These are phyloP conservation scores for Pythium folliculosum DNA, from an alignment of 352 stramenopile genomes.

Conservation along the genomic window DNA sequence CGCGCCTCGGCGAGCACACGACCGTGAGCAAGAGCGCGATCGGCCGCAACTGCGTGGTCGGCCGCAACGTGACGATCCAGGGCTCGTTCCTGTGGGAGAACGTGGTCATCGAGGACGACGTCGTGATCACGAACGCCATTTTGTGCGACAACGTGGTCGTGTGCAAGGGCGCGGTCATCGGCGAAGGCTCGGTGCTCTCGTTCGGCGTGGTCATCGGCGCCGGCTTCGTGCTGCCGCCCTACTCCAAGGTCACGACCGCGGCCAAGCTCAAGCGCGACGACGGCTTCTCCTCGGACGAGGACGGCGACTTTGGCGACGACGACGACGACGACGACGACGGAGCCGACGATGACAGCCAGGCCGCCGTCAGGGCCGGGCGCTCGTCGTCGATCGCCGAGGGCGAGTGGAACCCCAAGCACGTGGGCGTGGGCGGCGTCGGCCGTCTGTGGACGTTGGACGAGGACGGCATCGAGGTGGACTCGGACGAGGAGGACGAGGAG, in stretches of 20 bases:
- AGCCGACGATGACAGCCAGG: constrained; percentile 48
- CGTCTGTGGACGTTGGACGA: constrained; percentile 85
- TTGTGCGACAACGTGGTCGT: constrained; percentile 85
- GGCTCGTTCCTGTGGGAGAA: constrained; percentile 86
- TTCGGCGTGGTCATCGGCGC: constrained; percentile 84
- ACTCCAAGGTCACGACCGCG: constrained; percentile 81
- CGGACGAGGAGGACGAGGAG: constrained; percentile 31
- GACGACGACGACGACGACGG: constrained; percentile 19
- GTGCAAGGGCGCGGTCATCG: constrained; percentile 62
- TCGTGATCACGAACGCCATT: constrained; percentile 73
- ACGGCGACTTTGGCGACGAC: constrained; percentile 36
- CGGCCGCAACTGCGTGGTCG: constrained; percentile 72
- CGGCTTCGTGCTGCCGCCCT: constrained; percentile 65
- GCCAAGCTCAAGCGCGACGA: constrained; percentile 56
- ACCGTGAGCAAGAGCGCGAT: constrained; percentile 63
- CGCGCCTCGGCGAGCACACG: constrained; percentile 56
- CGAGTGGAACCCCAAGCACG: constrained; percentile 72
- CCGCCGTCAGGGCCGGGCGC: constrained; percentile 30
- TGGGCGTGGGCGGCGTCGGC: constrained; percentile 67
- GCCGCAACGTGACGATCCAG: constrained; percentile 66
- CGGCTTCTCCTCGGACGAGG: constrained; percentile 74
- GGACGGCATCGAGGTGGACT: constrained; percentile 38
- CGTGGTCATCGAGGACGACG: constrained; percentile 79
- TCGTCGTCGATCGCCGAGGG: constrained; percentile 25
- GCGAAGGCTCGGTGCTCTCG: constrained; percentile 76